Conservation (phyloP, 306 rosid genomes). For the Echinosophora koreensis region DNA sequence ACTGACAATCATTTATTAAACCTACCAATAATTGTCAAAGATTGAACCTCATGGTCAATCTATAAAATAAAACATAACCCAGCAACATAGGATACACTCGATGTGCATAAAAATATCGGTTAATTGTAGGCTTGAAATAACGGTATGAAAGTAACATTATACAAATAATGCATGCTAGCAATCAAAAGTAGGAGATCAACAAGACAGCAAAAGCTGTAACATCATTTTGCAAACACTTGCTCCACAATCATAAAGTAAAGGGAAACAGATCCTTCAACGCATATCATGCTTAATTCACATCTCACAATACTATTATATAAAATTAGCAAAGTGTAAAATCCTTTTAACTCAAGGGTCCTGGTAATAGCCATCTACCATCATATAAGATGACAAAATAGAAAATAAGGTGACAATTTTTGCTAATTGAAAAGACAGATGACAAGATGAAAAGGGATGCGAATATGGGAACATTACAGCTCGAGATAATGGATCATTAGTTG, state of each 20-base stretch:
- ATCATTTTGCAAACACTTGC: conserved; percentile 5
- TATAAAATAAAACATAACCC: neutral
- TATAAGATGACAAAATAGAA: neutral
- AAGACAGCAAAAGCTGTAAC: neutral
- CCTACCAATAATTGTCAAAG: neutral
- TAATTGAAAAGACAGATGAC: neutral
- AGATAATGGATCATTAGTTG: conserved; percentile 92
- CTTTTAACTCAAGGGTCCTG: neutral
- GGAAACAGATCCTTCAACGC: neutral
- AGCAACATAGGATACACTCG: neutral
- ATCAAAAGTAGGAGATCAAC: neutral
- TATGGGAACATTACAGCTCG: conserved; percentile 69
- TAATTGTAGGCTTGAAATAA: neutral
- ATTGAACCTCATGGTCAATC: neutral
- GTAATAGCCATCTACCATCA: neutral
- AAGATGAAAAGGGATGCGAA: conserved; percentile 13
- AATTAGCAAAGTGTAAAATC: neutral
- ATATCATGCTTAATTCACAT: neutral
- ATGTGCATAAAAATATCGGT: neutral
- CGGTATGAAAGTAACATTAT: neutral
- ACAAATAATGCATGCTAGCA: neutral
- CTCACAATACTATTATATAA: neutral
- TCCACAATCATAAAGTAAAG: neutral
- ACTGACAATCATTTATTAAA: conserved; percentile 1
- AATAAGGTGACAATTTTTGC: neutral